Evolutionary conservation across 2,329 filamentous ascomycete species (phyloP).

Genomic region (Neonectria hederae): DNA sequence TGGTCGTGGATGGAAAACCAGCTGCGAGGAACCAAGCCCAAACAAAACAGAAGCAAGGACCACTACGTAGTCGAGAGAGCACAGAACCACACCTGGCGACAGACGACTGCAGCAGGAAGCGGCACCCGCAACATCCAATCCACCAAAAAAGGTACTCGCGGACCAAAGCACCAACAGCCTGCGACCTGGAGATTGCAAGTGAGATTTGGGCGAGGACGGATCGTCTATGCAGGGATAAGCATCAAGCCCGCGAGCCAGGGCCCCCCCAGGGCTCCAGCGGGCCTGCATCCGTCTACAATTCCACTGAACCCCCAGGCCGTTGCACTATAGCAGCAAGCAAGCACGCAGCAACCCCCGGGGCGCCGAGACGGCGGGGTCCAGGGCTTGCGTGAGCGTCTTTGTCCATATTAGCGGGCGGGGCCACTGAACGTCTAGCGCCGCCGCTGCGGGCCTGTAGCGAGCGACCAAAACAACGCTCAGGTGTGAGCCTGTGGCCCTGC

Average conservation of each 20-base stretch:
- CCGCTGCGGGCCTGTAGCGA: conserved; percentile 37
- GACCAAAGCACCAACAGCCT: conserved; percentile 21
- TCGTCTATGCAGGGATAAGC: conserved; percentile 48
- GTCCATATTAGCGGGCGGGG: conserved; percentile 40
- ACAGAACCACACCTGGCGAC: background rate
- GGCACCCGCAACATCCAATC: conserved; percentile 17
- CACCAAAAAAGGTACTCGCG: conserved; percentile 21
- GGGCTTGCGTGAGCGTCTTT: conserved; percentile 22
- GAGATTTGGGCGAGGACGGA: conserved; percentile 45
- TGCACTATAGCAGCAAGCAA: conserved; percentile 20
- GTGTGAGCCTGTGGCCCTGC: conserved; percentile 16
- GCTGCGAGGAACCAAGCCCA: conserved; percentile 19
- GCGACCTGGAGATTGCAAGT: conserved; percentile 44
- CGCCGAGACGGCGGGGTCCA: conserved; percentile 24
- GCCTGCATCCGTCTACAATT: conserved; percentile 15
- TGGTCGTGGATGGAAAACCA: conserved; percentile 21
- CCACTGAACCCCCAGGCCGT: conserved; percentile 2
- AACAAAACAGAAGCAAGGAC: conserved; percentile 1
- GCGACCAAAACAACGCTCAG: conserved; percentile 30
- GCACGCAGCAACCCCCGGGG: conserved; percentile 2
- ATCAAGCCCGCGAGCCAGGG: conserved; percentile 36
- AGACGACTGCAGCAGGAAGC: conserved; percentile 12
- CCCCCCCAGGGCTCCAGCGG: conserved; percentile 29
- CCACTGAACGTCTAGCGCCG: conserved; percentile 42
- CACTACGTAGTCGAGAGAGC: conserved; percentile 8